These are phyloP conservation scores for Metschnikowia borealis DNA, from an alignment of 805 yeast species.

Conservation along the genomic window DNA sequence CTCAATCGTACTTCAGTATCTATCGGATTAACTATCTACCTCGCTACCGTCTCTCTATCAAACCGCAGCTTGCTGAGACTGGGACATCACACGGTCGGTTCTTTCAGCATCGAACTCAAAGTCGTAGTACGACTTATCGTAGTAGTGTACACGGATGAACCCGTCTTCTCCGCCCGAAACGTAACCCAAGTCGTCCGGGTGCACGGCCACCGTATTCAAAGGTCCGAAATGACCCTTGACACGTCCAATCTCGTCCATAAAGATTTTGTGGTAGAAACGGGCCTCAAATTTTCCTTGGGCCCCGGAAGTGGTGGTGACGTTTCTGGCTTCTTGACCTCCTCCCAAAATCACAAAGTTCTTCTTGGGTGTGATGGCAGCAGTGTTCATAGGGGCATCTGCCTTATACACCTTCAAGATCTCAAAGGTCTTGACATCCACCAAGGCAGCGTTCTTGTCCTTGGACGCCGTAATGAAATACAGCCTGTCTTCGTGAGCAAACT, in stretches of 20 bases:
- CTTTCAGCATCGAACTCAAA: conserved; percentile 84
- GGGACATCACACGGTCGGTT: conserved; percentile 53
- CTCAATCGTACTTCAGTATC: too few species aligned
- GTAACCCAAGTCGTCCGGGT: conserved; percentile 88
- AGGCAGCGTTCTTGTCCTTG: conserved; percentile 80
- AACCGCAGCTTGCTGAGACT: conserved; percentile 10
- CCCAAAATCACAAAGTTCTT: conserved; percentile 92
- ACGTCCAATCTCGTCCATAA: conserved; percentile 94
- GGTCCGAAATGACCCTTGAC: conserved; percentile 99
- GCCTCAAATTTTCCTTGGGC: conserved; percentile 96
- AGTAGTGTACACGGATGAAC: conserved; percentile 87
- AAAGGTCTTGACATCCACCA: conserved; percentile 75
- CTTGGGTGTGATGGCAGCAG: conserved; percentile 90
- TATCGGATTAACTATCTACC: too few species aligned
- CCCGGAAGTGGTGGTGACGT: conserved; percentile 94
- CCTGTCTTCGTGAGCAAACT: conserved; percentile 72
- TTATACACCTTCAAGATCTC: conserved; percentile 67
- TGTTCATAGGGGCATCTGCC: conserved; percentile 91
- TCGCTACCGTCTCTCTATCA: background rate
- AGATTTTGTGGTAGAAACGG: conserved; percentile 90
- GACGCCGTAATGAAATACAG: conserved; percentile 91
- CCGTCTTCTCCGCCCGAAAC: conserved; percentile 99
- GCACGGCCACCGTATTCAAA: conserved; percentile 85
- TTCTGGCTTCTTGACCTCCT: conserved; percentile 99
- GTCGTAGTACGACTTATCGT: conserved; percentile 89